Base-by-base conservation (phyloP, 2,329 filamentous ascomycete species). In the Penicillium sp. region DNA sequence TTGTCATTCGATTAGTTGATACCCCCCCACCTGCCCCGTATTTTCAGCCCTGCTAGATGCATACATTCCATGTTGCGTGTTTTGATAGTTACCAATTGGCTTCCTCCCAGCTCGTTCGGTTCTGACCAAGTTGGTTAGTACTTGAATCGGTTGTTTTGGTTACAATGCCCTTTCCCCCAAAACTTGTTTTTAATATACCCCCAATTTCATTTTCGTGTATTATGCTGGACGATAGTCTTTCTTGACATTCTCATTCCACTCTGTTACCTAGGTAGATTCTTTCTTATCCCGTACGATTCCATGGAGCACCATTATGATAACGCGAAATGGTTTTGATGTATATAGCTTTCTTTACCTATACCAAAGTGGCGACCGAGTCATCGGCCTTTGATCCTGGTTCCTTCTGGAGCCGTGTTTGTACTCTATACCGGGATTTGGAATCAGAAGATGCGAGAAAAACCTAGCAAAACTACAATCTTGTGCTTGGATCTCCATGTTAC, bases 11-110 rank as follows among this genome's bases (percentile, higher is more conserved):
- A 62, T 58, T 59, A 62, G 62, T 65, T 67, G 66, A 66, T 67
- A 67, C 65, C 66, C 62, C 63, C 63, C 62, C 48, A 23, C 37
- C 58, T 50, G 55, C 61, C 64, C 60, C 56, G 45, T 66, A 50
- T 56, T 65, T 60, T 65, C 19, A 53, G 13, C 27, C 35, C 55
- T 55, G 31, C 42, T 54, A 54, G 51, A 55, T 59, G 62, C 62
- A 61, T 64, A 51, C 58, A 62, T 61, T 37, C 58, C 57, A 58
- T 57, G 27, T 21, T 56, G 50, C 35, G n/a, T 60, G 53, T 63
- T 55, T 62, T 50, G 45, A 59, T 59, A 63, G 50, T 47, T 37
- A 39, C 33, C 31, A 7, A 52, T 53, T 50, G 50, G 42, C 50
- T 42, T 25, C 29, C 23, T 48, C 46, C 11, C 44, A 21, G 16